Evolutionary conservation across 2,329 filamentous ascomycete species (phyloP).

Genomic region (Sporothrix variecibatus): DNA sequence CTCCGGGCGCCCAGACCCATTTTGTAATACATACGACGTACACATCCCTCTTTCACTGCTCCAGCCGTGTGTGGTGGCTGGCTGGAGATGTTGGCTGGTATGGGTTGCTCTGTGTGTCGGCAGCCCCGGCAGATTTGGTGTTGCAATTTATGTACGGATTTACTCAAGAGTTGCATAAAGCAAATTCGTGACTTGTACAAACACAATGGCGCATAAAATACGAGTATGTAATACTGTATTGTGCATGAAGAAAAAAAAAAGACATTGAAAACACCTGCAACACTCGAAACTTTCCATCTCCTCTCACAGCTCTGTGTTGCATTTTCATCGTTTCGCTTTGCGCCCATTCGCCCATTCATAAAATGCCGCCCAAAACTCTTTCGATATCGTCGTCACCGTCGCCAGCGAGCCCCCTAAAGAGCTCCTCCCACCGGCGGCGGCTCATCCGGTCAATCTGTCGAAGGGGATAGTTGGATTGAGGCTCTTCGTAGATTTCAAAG

Average conservation of each 20-base stretch:
- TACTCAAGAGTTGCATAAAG: neutral
- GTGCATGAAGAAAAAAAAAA: no score
- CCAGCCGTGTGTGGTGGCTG: neutral
- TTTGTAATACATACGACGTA: no score
- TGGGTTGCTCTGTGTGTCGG: conserved; percentile 10
- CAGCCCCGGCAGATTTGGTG: conserved; percentile 11
- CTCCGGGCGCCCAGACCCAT: conserved; percentile 3
- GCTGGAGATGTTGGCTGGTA: neutral
- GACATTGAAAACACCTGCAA: neutral
- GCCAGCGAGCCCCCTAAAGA: neutral
- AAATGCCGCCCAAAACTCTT: neutral
- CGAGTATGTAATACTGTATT: no score
- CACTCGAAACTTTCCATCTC: neutral
- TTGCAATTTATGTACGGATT: neutral
- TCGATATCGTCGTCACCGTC: neutral
- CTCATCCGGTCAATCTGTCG: neutral
- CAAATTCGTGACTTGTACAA: neutral
- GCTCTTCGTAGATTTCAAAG: conserved; percentile 9
- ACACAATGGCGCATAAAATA: neutral
- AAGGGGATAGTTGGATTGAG: neutral
- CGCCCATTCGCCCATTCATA: neutral
- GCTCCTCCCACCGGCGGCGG: neutral
- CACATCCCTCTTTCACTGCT: neutral
- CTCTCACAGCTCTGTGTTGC: neutral
- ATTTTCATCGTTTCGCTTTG: neutral